Conservation (phyloP, 2,329 filamentous ascomycete species). For the Colletotrichum sidae region DNA sequence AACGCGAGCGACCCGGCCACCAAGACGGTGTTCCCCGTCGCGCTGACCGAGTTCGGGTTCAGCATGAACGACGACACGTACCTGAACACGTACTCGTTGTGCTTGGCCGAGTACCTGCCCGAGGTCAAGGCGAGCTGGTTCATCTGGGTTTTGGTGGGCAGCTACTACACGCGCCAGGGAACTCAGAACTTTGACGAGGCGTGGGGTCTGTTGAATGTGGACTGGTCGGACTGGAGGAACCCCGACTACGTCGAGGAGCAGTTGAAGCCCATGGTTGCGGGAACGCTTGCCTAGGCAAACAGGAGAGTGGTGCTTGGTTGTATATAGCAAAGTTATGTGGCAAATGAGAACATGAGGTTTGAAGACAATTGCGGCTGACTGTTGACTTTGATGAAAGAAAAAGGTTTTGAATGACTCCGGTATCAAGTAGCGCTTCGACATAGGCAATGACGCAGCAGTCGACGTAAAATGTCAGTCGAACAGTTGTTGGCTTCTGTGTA, state of each 20-base stretch:
- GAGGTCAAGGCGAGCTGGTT: slow-evolving; percentile 65
- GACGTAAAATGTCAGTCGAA: too few relatives aligned
- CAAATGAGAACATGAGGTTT: background rate
- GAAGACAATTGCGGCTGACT: background rate
- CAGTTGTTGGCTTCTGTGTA: too few relatives aligned
- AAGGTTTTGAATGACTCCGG: background rate
- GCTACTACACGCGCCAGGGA: slow-evolving; percentile 67
- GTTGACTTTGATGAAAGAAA: background rate
- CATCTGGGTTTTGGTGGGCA: slow-evolving; percentile 69
- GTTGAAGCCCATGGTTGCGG: slow-evolving; percentile 54
- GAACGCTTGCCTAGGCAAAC: slow-evolving; percentile 41
- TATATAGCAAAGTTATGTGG: background rate
- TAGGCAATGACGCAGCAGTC: too few relatives aligned
- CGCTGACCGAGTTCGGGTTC: slow-evolving; percentile 68
- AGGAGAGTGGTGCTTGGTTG: background rate
- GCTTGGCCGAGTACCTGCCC: slow-evolving; percentile 61
- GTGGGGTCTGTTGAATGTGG: slow-evolving; percentile 66
- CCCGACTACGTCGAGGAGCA: slow-evolving; percentile 54
- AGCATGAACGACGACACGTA: slow-evolving; percentile 59
- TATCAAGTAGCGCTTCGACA: too few relatives aligned
- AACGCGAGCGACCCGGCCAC: slow-evolving; percentile 48
- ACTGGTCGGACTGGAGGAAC: slow-evolving; percentile 65
- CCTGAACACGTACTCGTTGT: slow-evolving; percentile 62
- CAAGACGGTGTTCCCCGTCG: slow-evolving; percentile 52
- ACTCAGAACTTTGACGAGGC: slow-evolving; percentile 66